Percentiles rank a stretch among this genome's conserved stretches.
These are phyloP conservation scores for Penicillium sp. DNA, from an alignment of 2,329 filamentous ascomycete species.

Conservation along the genomic window DNA sequence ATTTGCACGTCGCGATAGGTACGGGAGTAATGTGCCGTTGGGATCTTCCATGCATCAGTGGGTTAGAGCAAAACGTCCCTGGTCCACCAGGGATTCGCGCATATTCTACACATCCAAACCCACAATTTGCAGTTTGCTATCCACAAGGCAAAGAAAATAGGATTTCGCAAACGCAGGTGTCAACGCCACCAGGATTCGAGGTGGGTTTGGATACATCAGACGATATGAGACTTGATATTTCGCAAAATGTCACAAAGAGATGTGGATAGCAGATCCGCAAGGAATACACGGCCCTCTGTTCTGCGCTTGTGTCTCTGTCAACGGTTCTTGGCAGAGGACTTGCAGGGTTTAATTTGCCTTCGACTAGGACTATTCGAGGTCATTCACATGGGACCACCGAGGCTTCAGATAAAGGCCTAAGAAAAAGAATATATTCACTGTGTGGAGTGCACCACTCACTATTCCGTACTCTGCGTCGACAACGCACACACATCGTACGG, in stretches of 20 bases:
- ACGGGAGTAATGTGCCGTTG: background rate
- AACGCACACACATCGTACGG: background rate
- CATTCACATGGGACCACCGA: slow-evolving; percentile 9
- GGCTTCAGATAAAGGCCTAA: slow-evolving; percentile 5
- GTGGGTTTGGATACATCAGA: slow-evolving; percentile 13
- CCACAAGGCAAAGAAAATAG: background rate
- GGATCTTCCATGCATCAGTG: slow-evolving; percentile 11
- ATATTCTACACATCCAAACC: slow-evolving; percentile 3
- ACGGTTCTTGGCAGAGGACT: slow-evolving; percentile 4
- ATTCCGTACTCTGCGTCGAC: background rate
- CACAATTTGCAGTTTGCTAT: background rate
- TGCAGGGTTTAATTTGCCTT: background rate
- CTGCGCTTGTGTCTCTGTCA: slow-evolving; percentile 2
- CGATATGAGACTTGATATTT: slow-evolving; percentile 2
- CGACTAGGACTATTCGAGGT: background rate
- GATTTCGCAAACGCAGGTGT: slow-evolving; percentile 2
- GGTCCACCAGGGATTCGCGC: slow-evolving; percentile 3
- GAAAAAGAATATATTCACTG: background rate
- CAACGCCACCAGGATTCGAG: slow-evolving; percentile 9
- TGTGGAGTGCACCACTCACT: background rate
- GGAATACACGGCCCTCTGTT: slow-evolving; percentile 6
- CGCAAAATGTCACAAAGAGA: slow-evolving; percentile 6
- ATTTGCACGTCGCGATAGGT: slow-evolving; percentile 1
- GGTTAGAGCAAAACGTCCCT: background rate
- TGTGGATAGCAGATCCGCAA: slow-evolving; percentile 8